phyloP scores from a whole-genome alignment of 208 protist species.

The Strigomonas galati region DNA sequence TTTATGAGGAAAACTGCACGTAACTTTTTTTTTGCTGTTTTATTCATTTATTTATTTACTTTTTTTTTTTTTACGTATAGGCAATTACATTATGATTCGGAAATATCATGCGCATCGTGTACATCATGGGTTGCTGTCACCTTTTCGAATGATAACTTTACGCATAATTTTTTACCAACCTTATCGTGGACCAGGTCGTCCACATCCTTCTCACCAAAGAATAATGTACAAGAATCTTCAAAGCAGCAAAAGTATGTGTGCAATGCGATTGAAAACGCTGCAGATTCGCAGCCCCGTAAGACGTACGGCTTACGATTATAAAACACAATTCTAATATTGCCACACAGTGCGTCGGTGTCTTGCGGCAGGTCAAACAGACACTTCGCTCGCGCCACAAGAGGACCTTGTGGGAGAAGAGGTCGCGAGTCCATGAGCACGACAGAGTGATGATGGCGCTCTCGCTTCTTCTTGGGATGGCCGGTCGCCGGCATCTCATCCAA shows the following conservation, averaged over 20 bases:
- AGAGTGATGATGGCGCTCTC: too few relatives aligned
- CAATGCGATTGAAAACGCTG: slow-evolving; percentile 35
- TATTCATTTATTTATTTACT: background rate
- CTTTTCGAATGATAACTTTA: background rate
- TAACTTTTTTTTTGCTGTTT: too few relatives aligned
- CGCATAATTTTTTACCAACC: background rate
- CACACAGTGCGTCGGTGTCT: slow-evolving; percentile 16
- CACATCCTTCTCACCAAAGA: slow-evolving; percentile 12
- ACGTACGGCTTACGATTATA: slow-evolving; percentile 37
- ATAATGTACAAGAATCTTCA: slow-evolving; percentile 13
- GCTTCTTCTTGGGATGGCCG: too few relatives aligned
- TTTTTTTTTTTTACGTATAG: slow-evolving; percentile 20
- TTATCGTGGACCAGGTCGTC: slow-evolving; percentile 33
- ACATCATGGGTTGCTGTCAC: too few relatives aligned
- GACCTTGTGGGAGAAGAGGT: slow-evolving; percentile 24
- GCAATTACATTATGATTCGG: too few relatives aligned
- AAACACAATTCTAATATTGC: slow-evolving; percentile 33
- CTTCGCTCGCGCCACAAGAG: slow-evolving; percentile 17
- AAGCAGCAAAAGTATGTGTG: slow-evolving; percentile 29
- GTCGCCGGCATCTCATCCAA: too few relatives aligned
- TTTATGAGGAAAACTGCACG: too few relatives aligned
- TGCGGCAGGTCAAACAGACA: slow-evolving; percentile 33
- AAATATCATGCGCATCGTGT: too few relatives aligned
- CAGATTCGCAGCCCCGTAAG: slow-evolving; percentile 14
- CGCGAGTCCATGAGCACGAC: slow-evolving; percentile 39